Evolutionary conservation across 345 rosid genomes (phyloP), one percentile per base, ranked within the genome.

Genomic region (Lepidium sativum): DNA sequence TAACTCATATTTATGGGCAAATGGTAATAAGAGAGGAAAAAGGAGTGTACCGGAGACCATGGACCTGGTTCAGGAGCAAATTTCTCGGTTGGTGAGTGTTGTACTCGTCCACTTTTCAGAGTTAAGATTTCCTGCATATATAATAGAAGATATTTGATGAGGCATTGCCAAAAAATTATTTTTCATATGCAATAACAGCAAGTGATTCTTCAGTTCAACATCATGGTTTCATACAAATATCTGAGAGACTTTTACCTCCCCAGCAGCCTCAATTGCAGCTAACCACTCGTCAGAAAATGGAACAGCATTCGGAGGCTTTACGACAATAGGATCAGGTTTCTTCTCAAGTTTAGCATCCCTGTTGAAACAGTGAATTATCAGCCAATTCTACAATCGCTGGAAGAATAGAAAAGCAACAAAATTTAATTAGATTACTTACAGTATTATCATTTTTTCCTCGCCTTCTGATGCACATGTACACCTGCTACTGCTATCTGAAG

Each of bases 271-370:
- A 63, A 88, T 54, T 56, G 92, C 95, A 51, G 97, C 89, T 73
- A 94, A 65, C 99, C 99, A 88, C 65, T 94, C 97, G 39, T 90
- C 96, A 56, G 97, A 94, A 75, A 90, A 90, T 35, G 99, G 96
- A 79, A 71, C 76, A 67, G 80, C 95, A 75, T 77, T 41, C 29
- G 72, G 92, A 58, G 87, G 95, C 77, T 74, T 82, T 50, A 83
- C 63, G 48, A 60, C 54, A 13, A 66, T 65, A 37, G 85, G 70
- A 55, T 66, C 79, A 74, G 80, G 74, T 72, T 72, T 79, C 73
- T 60, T 69, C 31, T 79, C 86, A 50, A 58, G 49, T 35, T 50
- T 74, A 47, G 75, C 58, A 38, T 73, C 75, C 63, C 77, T 74
- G 67, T 83, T 83, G 78, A 66, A 35, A 75, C 44, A 21, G 34